A percentile compares a stretch with the other conserved stretches of the same genome.
These are phyloP conservation scores for Phymatotrichopsis omnivora DNA, from an alignment of 2,329 filamentous ascomycete species.

Conservation along the genomic window DNA sequence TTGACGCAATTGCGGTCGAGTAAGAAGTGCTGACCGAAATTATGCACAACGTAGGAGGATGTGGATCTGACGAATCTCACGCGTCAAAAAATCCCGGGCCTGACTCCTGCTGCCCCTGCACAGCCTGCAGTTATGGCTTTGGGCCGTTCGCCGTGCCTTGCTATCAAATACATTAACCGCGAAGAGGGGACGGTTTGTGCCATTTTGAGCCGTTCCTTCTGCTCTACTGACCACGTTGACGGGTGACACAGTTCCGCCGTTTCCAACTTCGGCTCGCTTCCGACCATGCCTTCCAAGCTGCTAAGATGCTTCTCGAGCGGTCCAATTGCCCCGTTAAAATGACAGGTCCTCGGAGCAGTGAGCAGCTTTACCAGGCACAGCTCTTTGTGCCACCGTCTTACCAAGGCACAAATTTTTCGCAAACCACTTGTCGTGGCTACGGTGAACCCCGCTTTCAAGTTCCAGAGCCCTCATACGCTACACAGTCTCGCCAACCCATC, in stretches of 20 bases:
- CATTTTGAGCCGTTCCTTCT: background rate
- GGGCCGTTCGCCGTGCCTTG: constrained; percentile 33
- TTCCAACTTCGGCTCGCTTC: constrained; percentile 40
- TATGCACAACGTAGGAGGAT: constrained; percentile 14
- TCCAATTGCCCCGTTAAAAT: constrained; percentile 34
- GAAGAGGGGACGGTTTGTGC: constrained; percentile 20
- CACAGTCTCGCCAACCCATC: too few relatives aligned
- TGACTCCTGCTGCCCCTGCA: constrained; percentile 29
- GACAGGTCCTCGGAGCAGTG: too few relatives aligned
- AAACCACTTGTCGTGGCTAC: too few relatives aligned
- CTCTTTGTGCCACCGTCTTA: too few relatives aligned
- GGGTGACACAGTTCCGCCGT: constrained; percentile 35
- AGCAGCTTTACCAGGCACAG: too few relatives aligned
- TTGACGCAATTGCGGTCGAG: too few relatives aligned
- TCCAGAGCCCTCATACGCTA: too few relatives aligned
- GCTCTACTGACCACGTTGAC: background rate
- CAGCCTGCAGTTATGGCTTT: constrained; percentile 33
- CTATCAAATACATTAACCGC: constrained; percentile 34
- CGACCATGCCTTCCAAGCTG: constrained; percentile 35
- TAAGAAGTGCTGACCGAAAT: background rate
- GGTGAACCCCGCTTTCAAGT: too few relatives aligned
- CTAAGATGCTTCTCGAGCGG: constrained; percentile 32
- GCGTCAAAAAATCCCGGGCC: constrained; percentile 18
- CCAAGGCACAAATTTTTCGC: too few relatives aligned
- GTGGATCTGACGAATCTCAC: constrained; percentile 21